phyloP scores from a whole-genome alignment of 495 filamentous ascomycete genomes.

The Cercophora sp. region DNA sequence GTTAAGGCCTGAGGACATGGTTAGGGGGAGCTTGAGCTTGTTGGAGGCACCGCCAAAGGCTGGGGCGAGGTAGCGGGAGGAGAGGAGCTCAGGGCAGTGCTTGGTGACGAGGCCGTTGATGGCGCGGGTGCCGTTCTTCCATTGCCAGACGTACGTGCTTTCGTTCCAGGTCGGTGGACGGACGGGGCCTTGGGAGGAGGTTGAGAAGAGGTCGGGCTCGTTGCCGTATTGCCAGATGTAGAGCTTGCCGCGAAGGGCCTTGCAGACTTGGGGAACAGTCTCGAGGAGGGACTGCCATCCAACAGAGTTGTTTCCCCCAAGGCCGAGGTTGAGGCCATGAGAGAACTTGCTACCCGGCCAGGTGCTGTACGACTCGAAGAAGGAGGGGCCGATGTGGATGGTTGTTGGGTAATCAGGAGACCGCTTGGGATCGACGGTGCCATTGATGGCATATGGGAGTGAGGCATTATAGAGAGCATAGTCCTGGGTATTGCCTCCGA shows the following conservation, averaged over 20 bases:
- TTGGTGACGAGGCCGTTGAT: constrained; percentile 48
- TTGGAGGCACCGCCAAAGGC: constrained; percentile 57
- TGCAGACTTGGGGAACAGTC: constrained; percentile 57
- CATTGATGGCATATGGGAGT: constrained; percentile 50
- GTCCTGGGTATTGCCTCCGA: constrained; percentile 62
- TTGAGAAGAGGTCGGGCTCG: constrained; percentile 62
- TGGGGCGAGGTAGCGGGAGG: constrained; percentile 55
- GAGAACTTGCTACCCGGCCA: constrained; percentile 55
- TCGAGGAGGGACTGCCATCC: constrained; percentile 50
- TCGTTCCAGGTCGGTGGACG: constrained; percentile 55
- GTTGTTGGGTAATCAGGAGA: constrained; percentile 60
- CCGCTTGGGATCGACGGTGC: constrained; percentile 45
- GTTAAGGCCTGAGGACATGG: constrained; percentile 53
- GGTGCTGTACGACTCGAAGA: constrained; percentile 62
- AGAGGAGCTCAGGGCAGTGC: constrained; percentile 49
- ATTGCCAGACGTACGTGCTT: constrained; percentile 55
- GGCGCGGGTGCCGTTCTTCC: constrained; percentile 50
- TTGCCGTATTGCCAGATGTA: constrained; percentile 63
- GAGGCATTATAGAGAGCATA: constrained; percentile 57
- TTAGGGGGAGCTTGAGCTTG: constrained; percentile 45
- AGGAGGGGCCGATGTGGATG: constrained; percentile 58
- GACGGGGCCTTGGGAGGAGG: constrained; percentile 49
- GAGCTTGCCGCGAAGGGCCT: constrained; percentile 50
- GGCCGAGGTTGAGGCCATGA: constrained; percentile 61
- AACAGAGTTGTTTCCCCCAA: constrained; percentile 51